A percentile compares a stretch with the other conserved stretches of the same genome.
Conservation (phyloP, 2,329 filamentous ascomycete species). For the Colletotrichum sp. region DNA sequence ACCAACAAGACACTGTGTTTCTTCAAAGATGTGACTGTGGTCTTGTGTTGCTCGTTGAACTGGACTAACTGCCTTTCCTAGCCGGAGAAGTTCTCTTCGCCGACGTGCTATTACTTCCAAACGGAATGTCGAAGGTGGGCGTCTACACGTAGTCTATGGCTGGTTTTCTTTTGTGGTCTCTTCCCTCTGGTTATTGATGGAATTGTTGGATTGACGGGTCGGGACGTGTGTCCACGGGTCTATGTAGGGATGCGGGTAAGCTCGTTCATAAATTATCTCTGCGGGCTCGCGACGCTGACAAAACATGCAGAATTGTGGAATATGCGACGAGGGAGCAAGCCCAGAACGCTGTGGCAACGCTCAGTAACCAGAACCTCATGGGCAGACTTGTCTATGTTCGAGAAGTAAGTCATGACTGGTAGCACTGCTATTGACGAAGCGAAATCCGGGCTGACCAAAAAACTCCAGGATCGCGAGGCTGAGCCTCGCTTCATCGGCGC, state of each 20-base stretch:
- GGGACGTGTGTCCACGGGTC: conserved; percentile 85
- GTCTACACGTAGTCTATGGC: conserved; percentile 86
- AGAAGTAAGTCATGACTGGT: conserved; percentile 69
- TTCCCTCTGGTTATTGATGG: conserved; percentile 72
- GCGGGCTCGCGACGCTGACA: conserved; percentile 32
- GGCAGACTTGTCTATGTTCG: conserved; percentile 97
- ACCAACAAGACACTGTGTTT: neutral
- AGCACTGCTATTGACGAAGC: neutral
- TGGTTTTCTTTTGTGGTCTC: conserved; percentile 77
- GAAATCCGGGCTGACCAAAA: neutral
- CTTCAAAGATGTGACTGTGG: conserved; percentile 36
- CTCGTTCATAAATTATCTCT: conserved; percentile 27
- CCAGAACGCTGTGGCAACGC: conserved; percentile 93
- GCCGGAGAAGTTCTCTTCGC: conserved; percentile 99
- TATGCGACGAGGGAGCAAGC: conserved; percentile 99
- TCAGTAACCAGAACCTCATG: conserved; percentile 99
- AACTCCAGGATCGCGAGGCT: conserved; percentile 85
- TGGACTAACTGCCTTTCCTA: conserved; percentile 45
- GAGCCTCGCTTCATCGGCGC: conserved; percentile 94
- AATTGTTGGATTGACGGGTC: conserved; percentile 99
- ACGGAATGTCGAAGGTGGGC: conserved; percentile 99
- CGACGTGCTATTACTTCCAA: conserved; percentile 98
- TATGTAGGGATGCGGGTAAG: conserved; percentile 99
- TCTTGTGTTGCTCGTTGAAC: conserved; percentile 5
- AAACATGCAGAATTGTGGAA: conserved; percentile 87